Evolutionary conservation across 441 rosid species (phyloP).

Genomic region (Adansonia rubrostipa): DNA sequence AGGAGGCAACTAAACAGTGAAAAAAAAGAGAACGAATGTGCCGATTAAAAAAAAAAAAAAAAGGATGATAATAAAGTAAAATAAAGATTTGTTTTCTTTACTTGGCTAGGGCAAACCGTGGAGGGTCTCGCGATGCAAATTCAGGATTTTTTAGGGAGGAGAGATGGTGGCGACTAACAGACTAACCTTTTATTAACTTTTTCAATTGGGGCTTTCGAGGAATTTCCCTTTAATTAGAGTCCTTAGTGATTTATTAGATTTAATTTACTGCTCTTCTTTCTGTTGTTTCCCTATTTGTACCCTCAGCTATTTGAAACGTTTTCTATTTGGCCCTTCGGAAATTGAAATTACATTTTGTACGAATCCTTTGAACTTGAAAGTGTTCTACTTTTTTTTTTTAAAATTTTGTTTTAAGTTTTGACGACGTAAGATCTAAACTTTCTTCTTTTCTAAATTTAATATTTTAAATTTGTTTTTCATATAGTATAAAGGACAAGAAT

Average conservation of each 20-base stretch:
- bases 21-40: neutral
- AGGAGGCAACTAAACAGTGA: neutral
- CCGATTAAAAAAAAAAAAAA: neutral
- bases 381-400: no score
- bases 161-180: constrained; percentile 3
- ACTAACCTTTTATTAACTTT: neutral
- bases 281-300: neutral
- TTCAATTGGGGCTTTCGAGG: neutral
- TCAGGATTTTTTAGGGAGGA: constrained; percentile 19
- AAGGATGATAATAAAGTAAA: neutral
- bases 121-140: constrained; percentile 26
- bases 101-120: constrained; percentile 31
- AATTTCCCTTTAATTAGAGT: neutral
- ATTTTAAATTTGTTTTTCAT: no score
- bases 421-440: no score
- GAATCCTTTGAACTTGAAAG: no score
- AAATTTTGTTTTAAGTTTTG: no score
- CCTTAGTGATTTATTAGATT: neutral
- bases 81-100: neutral
- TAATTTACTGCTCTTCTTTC: neutral
- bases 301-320: no score
- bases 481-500: no score
- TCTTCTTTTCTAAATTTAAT: no score
- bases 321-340: no score
- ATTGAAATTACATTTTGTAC: no score